Conservation (phyloP, 169 alveolate genomes). For the Perkinsus chesapeaki region DNA sequence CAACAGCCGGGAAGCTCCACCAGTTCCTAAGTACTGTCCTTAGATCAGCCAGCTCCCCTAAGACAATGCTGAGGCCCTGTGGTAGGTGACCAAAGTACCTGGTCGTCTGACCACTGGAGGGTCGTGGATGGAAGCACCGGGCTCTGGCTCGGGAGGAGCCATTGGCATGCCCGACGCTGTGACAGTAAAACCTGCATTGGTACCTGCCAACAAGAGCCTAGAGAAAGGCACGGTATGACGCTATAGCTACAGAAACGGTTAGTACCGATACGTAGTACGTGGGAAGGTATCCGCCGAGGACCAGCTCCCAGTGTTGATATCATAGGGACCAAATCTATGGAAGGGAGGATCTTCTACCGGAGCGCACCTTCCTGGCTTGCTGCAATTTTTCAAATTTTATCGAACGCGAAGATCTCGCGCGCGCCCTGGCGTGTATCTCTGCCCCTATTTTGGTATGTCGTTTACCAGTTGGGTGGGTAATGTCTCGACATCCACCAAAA, state of each 20-base stretch:
- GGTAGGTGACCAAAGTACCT: slow-evolving; percentile 33
- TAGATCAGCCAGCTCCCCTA: slow-evolving; percentile 44
- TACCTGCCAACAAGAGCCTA: background rate
- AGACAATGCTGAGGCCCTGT: background rate
- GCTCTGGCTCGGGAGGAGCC: background rate
- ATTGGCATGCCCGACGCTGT: background rate
- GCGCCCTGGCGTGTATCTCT: background rate
- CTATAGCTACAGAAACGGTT: background rate
- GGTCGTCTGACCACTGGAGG: slow-evolving; percentile 59
- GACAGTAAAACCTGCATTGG: background rate
- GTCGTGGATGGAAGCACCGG: slow-evolving; percentile 35
- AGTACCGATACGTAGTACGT: too few relatives aligned
- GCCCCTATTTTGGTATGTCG: too few relatives aligned
- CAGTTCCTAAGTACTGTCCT: slow-evolving; percentile 44
- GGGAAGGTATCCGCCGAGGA: too few relatives aligned
- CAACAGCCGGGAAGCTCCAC: slow-evolving; percentile 66
- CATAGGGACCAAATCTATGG: too few relatives aligned
- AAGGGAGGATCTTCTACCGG: too few relatives aligned
- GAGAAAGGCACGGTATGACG: background rate
- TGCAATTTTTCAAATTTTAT: background rate
- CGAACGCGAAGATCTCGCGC: background rate
- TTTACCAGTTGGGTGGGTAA: too few relatives aligned
- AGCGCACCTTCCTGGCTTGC: too few relatives aligned
- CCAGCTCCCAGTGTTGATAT: too few relatives aligned
- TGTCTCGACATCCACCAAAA: background rate